These are phyloP conservation scores for Curvularia spicifera DNA, from an alignment of 2,329 filamentous ascomycete species.

Conservation along the genomic window DNA sequence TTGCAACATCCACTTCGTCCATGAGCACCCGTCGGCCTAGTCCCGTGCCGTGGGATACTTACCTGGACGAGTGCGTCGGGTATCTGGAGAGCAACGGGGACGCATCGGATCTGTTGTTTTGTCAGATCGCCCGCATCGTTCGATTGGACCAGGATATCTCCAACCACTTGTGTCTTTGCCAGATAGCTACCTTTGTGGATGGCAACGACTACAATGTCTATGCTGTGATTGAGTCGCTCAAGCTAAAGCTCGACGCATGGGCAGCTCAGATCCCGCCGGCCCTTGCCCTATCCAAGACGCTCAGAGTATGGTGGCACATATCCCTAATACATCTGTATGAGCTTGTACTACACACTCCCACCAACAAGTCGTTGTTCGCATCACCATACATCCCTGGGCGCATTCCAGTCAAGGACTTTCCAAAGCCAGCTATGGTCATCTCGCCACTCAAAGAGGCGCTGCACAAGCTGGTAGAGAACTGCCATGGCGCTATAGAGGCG, in stretches of 20 bases:
- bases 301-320: conserved; percentile 35
- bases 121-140: conserved; percentile 34
- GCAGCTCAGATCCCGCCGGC: conserved; percentile 30
- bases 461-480: conserved; percentile 27
- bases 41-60: conserved; percentile 30
- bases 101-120: conserved; percentile 28
- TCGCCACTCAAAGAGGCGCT: conserved; percentile 25
- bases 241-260: conserved; percentile 32
- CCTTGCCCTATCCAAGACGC: conserved; percentile 27
- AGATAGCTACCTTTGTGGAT: conserved; percentile 27
- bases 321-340: conserved; percentile 35
- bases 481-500: conserved; percentile 33
- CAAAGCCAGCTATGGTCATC: conserved; percentile 28
- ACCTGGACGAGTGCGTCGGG: conserved; percentile 32
- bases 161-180: conserved; percentile 28
- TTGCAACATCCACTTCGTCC: conserved; percentile 30
- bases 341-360: conserved; percentile 33
- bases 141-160: conserved; percentile 32
- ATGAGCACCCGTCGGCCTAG: conserved; percentile 30
- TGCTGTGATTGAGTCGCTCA: conserved; percentile 24
- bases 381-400: conserved; percentile 37
- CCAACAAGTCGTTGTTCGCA: conserved; percentile 35
- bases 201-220: conserved; percentile 31
- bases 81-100: conserved; percentile 28
- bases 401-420: conserved; percentile 35